Evolutionary conservation across 2,329 filamentous ascomycete genomes (phyloP), one percentile per base, ranked within the genome.

Genomic region (Pseudogymnoascus sp.): DNA sequence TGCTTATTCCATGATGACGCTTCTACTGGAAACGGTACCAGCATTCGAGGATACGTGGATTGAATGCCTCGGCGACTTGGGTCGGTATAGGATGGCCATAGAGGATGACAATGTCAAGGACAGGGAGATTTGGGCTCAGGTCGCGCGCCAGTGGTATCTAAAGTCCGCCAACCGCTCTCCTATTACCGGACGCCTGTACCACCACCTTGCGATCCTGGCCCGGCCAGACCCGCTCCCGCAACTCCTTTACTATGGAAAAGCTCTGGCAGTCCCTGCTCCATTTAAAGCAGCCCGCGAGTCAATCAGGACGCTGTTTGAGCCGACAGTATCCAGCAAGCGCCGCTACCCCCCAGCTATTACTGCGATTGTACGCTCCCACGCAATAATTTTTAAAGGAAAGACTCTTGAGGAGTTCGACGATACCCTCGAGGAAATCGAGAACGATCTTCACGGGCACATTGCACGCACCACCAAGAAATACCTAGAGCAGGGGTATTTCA

Each of bases 11-110:
- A 95, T 95, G 83, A 90, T 96, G 81, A 87, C 89, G 0, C 73
- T 96, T 0, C 73, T 96, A 0, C 88, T 91, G 61, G 92, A 97
- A 67, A 95, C 89, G 0, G 89, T 96, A 0, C 85, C 88, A 0
- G 79, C 82, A 0, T 96, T 95, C 65, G 82, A 88, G 58, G 88
- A 94, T 61, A 96, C 89, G 0, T 97, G 92, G 92, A 89, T 95
- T 7, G 92, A 96, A 65, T 96, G 92, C 59, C 75, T 97, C 0
- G 92, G 92, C 0, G 92, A 97, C 67, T 73, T 96, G 0, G 87
- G 86, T 0, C 78, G 92, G 18, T 96, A 95, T 45, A 71, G 80
- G 63, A 96, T 96, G 91, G 90, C 91, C 0, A 91, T 96, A 45
- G 92, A 96, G 70, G 88, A 95, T 38, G 83, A 88, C 23, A 86